Conservation (phyloP, 1,139 yeast species). For the Sugiyamaella xylanicola region DNA sequence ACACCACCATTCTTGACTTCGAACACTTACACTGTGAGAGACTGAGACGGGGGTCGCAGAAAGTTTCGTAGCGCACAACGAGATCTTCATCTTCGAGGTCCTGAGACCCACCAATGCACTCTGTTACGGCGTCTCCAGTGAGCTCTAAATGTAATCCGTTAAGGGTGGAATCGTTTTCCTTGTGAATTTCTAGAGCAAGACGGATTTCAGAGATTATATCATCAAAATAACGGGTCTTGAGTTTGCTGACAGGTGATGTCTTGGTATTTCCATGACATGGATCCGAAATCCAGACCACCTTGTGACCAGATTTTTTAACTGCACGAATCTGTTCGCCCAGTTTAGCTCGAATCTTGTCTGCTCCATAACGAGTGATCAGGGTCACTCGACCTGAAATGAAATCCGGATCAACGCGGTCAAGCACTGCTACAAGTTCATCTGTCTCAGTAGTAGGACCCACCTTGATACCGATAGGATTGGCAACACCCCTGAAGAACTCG, state of each 20-base stretch:
- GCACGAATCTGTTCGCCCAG: constrained; percentile 48
- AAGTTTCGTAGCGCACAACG: constrained; percentile 47
- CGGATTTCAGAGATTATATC: constrained; percentile 47
- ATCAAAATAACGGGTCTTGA: constrained; percentile 49
- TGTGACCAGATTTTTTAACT: constrained; percentile 45
- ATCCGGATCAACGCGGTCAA: constrained; percentile 48
- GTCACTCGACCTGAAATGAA: constrained; percentile 47
- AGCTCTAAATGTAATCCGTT: constrained; percentile 49
- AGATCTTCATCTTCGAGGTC: constrained; percentile 47
- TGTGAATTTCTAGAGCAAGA: constrained; percentile 44
- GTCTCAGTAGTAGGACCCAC: constrained; percentile 48
- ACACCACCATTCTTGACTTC: too few species aligned
- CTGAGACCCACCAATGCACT: constrained; percentile 50
- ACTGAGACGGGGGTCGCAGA: constrained; percentile 49
- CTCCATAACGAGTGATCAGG: constrained; percentile 48
- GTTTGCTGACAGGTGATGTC: constrained; percentile 44
- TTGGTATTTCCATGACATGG: constrained; percentile 51
- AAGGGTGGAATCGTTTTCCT: constrained; percentile 39
- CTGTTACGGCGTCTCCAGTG: constrained; percentile 51
- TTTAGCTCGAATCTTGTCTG: constrained; percentile 41
- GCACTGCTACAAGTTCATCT: constrained; percentile 43
- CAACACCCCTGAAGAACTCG: constrained; percentile 49
- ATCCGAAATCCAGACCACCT: constrained; percentile 48
- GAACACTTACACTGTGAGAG: constrained; percentile 39
- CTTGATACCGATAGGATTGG: constrained; percentile 50